Conservation (phyloP, 345 rosid species). For the Camelina sativa region DNA sequence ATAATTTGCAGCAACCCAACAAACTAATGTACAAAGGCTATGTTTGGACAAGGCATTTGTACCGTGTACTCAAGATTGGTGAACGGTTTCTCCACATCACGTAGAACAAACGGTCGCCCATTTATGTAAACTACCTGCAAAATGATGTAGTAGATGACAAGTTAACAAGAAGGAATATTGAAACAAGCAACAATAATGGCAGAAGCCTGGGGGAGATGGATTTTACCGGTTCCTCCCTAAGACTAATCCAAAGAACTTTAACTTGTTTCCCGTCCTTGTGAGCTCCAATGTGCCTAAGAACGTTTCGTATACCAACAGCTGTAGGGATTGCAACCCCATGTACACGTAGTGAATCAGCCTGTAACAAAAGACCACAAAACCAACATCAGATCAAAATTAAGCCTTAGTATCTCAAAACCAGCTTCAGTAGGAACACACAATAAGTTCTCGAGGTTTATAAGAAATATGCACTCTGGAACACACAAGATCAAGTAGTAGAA, state of each 20-base stretch:
- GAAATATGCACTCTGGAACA: constrained; percentile 1
- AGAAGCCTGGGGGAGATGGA: not conserved
- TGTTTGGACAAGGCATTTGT: constrained; percentile 29
- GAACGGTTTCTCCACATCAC: constrained; percentile 94
- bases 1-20: not conserved
- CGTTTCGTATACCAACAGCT: constrained; percentile 78
- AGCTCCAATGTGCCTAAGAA: constrained; percentile 82
- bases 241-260: constrained; percentile 87
- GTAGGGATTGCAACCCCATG: constrained; percentile 98
- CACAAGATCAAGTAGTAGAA: not conserved
- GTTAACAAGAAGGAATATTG: constrained; percentile 8
- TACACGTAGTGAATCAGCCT: constrained; percentile 83
- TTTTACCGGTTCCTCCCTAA: constrained; percentile 93
- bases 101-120: constrained; percentile 96
- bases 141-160: constrained; percentile 36
- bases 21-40: constrained; percentile 5
- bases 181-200: not conserved
- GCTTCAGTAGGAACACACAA: constrained; percentile 9
- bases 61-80: constrained; percentile 99
- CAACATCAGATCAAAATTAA: constrained; percentile 2
- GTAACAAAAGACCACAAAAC: constrained; percentile 33
- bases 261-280: constrained; percentile 62
- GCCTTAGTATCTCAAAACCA: constrained; percentile 12
- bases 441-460: not conserved
- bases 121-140: constrained; percentile 86